Evolutionary conservation across 805 yeast genomes (phyloP), one percentile per base, ranked within the genome.

Genomic region (Saturnispora zaruensis): DNA sequence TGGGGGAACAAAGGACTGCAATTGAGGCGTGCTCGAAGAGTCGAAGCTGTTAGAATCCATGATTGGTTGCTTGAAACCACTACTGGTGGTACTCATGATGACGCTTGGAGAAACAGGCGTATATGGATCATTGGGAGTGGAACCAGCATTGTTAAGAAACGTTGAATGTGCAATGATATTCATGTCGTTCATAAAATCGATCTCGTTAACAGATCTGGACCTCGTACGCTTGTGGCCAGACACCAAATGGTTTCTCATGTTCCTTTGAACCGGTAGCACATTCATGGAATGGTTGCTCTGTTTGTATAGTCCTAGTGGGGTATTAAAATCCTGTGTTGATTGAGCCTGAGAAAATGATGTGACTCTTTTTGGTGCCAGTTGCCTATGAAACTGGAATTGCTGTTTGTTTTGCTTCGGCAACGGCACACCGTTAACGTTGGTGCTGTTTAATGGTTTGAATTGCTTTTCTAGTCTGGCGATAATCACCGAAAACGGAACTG

Each of bases 171-270:
- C 50, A 8, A 32, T 30, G 9, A 18, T 32, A 9, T 47, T 41
- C 11, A 47, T 33, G 20, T 47, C 45, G 11, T 20, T 18, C 25
- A 61, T 46, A 5, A 46, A 49, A 42, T 59, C 63, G 42, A 66
- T 55, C 38, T 65, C 66, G 24, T 65, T 64, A 41, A 66, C 53
- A 14, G 70, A 66, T 40, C 68, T 56, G 5, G 70, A 66, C 51
- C 70, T 58, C 7, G 68, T 64, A 41, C 70, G 56, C 46, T 66
- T 66, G 48, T 66, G 70, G 8, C 65, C 66, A 23, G 34, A 37
- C 45, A 61, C 57, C 11, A 53, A 34, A 13, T 24, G 21, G 25
- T 24, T 18, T 6, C 32, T 23, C 28, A 30, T 26, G 6, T 24
- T 20, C 40, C 30, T 45, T 13, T 50, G 53, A 37, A 34, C 13